Base-by-base conservation (phyloP, 1,139 yeast species). In the Yamadazyma spencermartinsiae region DNA sequence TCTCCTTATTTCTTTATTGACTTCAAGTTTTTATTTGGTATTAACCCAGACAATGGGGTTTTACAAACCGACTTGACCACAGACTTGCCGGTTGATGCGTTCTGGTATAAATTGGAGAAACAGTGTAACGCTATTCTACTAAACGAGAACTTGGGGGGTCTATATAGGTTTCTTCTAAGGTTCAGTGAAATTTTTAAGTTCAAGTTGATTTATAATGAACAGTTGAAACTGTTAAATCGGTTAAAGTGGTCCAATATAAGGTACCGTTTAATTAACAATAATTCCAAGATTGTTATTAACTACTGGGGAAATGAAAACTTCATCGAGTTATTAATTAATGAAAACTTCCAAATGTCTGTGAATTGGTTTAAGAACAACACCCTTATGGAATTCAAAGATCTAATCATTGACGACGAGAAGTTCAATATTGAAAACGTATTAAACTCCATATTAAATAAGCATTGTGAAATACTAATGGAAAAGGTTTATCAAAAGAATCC, bases 1-100 rank as follows among this genome's bases (percentile, higher is more conserved):
- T 78, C 89, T 0, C 90, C 90, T 10, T 83, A 85, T 50, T 83
- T 81, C 54, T 72, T 85, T 48, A 86, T 92, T 24, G 94, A 87
- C 56, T 85, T 89, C 60, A 72, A 79, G 42, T 79, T 88, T 44
- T 65, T 76, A 3, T 79, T 82, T 48, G 76, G 76, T 3, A 63
- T 74, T 16, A 43, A 40, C 32, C 38, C 32, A 16, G 39, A 39
- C 8, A 43, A 38, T 24, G 17, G 17, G 8, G 17, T 43, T 14
- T 48, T 68, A 31, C 65, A 65, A 31, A 60, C 69, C 36, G 55
- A 56, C 29, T 52, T 61, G 19, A 47, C 53, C 14, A 69, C 76
- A 1, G 49, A 47, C 33, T 52, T 71, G 30, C 74, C 76, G 5
- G 46, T 46, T 25, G 40, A 46, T 16, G 17, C 8, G 4, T 61